Conservation (phyloP, 2,329 filamentous ascomycete species). For the Capronia coronata region DNA sequence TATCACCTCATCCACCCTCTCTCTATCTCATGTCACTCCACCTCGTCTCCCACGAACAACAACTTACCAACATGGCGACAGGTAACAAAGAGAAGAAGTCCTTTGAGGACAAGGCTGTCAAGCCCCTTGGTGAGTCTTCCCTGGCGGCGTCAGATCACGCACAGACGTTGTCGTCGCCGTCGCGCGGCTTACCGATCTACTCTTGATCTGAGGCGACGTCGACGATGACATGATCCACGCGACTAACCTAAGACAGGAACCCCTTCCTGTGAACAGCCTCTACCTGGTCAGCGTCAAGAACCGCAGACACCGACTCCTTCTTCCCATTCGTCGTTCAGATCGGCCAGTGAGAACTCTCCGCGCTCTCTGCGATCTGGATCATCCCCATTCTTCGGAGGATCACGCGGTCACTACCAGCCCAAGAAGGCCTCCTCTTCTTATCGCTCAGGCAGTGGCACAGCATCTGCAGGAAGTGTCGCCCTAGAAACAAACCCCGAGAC, state of each 20-base stretch:
- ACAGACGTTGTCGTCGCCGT: neutral
- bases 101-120: conserved; percentile 6
- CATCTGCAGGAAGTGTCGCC: neutral
- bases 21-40: neutral
- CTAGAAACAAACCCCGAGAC: neutral
- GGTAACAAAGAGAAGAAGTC: conserved; percentile 4
- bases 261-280: neutral
- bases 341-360: neutral
- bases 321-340: conserved; percentile 2
- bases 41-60: neutral
- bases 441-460: neutral
- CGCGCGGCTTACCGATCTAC: conserved; percentile 1
- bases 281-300: neutral
- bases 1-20: neutral
- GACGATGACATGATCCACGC: neutral
- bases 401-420: conserved; percentile 1
- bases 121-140: conserved; percentile 12
- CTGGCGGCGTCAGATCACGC: neutral
- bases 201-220: neutral
- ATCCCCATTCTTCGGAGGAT: conserved; percentile 13
- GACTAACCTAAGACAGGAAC: conserved; percentile 9
- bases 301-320: neutral
- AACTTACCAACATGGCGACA: conserved; percentile 17
- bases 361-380: neutral
- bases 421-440: neutral